Base-by-base conservation (phyloP, 148 eudicot species). In the Cornus florida region DNA sequence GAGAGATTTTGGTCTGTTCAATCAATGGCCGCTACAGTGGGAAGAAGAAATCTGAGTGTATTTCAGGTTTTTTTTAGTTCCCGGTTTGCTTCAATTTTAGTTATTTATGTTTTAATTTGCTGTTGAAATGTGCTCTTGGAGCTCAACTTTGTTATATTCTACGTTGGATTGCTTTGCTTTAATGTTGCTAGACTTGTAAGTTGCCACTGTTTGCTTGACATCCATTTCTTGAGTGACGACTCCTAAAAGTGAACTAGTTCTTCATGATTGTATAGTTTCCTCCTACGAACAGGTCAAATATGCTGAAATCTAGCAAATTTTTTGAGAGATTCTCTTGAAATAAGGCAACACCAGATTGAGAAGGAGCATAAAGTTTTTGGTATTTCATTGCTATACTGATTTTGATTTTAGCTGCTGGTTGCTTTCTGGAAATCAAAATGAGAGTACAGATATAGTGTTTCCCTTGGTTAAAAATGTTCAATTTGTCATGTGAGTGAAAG, bases 31-130 rank as follows among this genome's bases (percentile, higher is more conserved):
- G 1, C 66, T 62, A 20, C 81, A 76, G 28, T 77, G 78, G 84
- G 81, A 77, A 78, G 84, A 86, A 80, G 79, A 83, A 82, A 80
- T 78, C 90, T 88, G 89, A 87, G 46, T 71, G 67, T 65, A 66
- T 80, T 82, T 90, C 90, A 88, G 93, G 86, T 87, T 83, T 83
- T 85, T 85, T 73, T 67, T 53, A 71, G 23, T 62, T 73, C 83
- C 77, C 71, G 75, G 78, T 80, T 80, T 82, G 82, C 72, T 59
- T 67, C 48, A 67, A n/a, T 78, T 46, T 77, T 77, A 76, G 74
- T 67, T 75, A 17, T 72, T 77, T 64, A 70, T 77, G 79, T 74
- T 78, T 69, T 53, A 23, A 71, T 67, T 75, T 77, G 66, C 72
- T 74, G 78, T 70, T 73, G 80, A 16, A 43, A 16, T 85, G 89